Conservation (phyloP, 1,284 basidiomycete species). For the Coriolopsis trogii region DNA sequence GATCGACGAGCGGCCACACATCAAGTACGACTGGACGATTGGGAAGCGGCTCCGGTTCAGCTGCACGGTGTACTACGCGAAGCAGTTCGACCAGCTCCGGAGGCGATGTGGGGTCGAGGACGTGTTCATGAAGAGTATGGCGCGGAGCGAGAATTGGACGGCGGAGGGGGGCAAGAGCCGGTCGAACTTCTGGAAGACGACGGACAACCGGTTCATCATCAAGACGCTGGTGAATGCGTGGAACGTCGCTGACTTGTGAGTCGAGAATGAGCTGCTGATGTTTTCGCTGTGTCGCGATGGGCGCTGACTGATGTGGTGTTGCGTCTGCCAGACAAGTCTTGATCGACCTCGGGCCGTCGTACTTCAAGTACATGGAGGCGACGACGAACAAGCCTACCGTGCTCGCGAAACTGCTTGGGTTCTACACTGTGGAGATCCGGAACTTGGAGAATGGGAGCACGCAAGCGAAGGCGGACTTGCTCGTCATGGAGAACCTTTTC, state of each 20-base stretch:
- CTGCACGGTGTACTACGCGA: slow-evolving; percentile 80
- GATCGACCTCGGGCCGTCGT: slow-evolving; percentile 73
- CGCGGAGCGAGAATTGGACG: slow-evolving; percentile 62
- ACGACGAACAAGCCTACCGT: slow-evolving; percentile 67
- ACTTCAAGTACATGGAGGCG: slow-evolving; percentile 75
- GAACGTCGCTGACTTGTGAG: slow-evolving; percentile 82
- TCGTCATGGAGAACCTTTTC: slow-evolving; percentile 85
- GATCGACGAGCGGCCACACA: slow-evolving; percentile 73
- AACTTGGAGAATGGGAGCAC: slow-evolving; percentile 70
- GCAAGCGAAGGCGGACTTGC: slow-evolving; percentile 69
- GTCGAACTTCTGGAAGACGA: slow-evolving; percentile 79
- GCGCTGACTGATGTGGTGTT: not conserved
- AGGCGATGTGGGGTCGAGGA: slow-evolving; percentile 69
- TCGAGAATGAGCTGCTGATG: no score
- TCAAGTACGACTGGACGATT: slow-evolving; percentile 79
- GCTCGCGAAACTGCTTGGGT: slow-evolving; percentile 77
- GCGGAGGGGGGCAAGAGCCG: slow-evolving; percentile 75
- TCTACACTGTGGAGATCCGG: slow-evolving; percentile 75
- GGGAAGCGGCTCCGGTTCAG: slow-evolving; percentile 73
- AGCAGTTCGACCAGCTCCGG: slow-evolving; percentile 71
- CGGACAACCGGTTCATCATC: slow-evolving; percentile 76
- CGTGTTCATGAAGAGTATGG: slow-evolving; percentile 61
- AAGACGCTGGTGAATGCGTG: slow-evolving; percentile 83
- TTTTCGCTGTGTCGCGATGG: not conserved
- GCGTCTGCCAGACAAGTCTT: slow-evolving; percentile 68